Evolutionary conservation across 1,284 basidiomycete genomes (phyloP).

Genomic region (Ceraceosorus guamensis): DNA sequence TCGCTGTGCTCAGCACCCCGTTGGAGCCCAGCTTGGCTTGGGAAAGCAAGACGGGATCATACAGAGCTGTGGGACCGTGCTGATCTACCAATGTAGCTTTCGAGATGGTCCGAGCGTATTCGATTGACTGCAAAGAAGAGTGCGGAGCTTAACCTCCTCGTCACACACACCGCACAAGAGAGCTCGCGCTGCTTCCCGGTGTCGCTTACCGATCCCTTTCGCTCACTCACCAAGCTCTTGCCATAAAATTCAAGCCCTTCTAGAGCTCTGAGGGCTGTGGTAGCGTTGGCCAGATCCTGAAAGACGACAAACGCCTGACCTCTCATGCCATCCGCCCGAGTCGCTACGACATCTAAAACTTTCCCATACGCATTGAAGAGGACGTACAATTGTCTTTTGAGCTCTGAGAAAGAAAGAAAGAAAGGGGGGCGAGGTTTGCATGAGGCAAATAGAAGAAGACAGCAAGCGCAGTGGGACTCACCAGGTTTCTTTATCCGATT

Average conservation of each 20-base stretch:
- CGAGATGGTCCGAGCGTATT: conserved; percentile 41
- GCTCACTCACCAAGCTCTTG: conserved; percentile 67
- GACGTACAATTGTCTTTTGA: conserved; percentile 72
- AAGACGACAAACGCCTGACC: conserved; percentile 97
- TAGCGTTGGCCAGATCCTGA: conserved; percentile 75
- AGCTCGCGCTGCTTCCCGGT: background rate
- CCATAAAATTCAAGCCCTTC: conserved; percentile 90
- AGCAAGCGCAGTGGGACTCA: too few relatives aligned
- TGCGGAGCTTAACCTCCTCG: conserved; percentile 76
- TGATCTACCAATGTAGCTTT: conserved; percentile 43
- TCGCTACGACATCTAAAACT: conserved; percentile 88
- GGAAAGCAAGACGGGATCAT: conserved; percentile 16
- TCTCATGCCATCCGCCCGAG: conserved; percentile 75
- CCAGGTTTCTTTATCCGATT: too few relatives aligned
- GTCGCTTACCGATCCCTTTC: background rate
- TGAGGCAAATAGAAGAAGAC: too few relatives aligned
- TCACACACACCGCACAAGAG: conserved; percentile 54
- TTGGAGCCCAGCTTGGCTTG: conserved; percentile 4
- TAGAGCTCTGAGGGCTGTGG: conserved; percentile 79
- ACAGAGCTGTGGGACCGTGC: conserved; percentile 35
- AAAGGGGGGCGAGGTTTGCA: too few relatives aligned
- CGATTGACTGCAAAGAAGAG: conserved; percentile 51
- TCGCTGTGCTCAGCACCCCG: background rate
- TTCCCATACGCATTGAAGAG: conserved; percentile 90
- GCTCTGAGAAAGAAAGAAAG: conserved; percentile 53